Conservation (phyloP, 495 filamentous ascomycete genomes). For the Aspergillus nidulans region DNA sequence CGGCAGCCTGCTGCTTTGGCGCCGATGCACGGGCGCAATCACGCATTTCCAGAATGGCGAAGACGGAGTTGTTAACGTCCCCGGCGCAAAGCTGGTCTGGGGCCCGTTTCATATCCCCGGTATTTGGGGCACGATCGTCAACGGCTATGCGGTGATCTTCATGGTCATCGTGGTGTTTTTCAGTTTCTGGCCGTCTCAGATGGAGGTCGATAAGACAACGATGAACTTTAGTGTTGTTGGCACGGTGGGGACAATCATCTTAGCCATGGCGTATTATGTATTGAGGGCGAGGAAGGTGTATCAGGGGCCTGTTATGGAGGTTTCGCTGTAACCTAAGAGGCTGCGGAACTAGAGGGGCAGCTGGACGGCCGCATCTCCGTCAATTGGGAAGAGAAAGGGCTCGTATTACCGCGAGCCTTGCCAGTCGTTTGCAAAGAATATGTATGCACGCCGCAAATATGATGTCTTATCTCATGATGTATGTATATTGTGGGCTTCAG, state of each 20-base stretch:
- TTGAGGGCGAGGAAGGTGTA: slow-evolving; percentile 38
- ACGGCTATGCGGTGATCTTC: slow-evolving; percentile 37
- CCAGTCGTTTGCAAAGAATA: no score
- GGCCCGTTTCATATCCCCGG: slow-evolving; percentile 33
- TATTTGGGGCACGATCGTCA: slow-evolving; percentile 26
- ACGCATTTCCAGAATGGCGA: slow-evolving; percentile 21
- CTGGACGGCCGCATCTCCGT: neutral
- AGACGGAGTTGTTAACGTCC: slow-evolving; percentile 23
- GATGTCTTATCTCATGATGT: no score
- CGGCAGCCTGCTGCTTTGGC: slow-evolving; percentile 43
- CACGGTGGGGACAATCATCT: slow-evolving; percentile 35
- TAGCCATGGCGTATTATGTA: slow-evolving; percentile 45
- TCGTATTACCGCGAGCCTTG: no score
- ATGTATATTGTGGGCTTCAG: no score
- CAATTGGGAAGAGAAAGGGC: neutral
- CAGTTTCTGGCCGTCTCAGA: slow-evolving; percentile 45
- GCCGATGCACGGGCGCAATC: slow-evolving; percentile 38
- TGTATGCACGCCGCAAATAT: no score
- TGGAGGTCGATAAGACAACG: slow-evolving; percentile 25
- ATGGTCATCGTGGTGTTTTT: slow-evolving; percentile 46
- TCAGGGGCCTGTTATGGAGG: slow-evolving; percentile 43
- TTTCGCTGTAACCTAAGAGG: neutral
- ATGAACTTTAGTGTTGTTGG: slow-evolving; percentile 49
- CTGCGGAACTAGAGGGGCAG: no score
- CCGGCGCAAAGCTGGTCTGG: slow-evolving; percentile 36